A percentile compares a stretch with the other conserved stretches of the same genome.
These are phyloP conservation scores for Asterochloris erici DNA, from an alignment of 139 green algal species.

Conservation along the genomic window DNA sequence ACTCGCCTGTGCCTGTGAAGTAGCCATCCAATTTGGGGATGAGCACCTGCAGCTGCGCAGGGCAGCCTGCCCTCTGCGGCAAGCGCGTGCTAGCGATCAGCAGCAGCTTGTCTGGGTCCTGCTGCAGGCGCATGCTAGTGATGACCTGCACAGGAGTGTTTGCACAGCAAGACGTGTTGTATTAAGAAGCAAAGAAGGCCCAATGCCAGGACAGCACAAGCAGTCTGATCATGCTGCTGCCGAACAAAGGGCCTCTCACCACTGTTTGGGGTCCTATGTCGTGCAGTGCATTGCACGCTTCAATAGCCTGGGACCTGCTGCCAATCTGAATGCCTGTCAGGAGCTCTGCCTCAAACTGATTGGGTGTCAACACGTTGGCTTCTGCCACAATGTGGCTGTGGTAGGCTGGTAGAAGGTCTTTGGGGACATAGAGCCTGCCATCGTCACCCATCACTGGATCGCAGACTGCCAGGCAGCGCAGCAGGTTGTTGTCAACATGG, in stretches of 20 bases:
- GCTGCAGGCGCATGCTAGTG: conserved; percentile 36
- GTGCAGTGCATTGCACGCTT: conserved; percentile 62
- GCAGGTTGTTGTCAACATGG: not conserved
- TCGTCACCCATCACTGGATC: conserved; percentile 95
- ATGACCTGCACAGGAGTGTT: conserved; percentile 37
- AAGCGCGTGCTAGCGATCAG: conserved; percentile 62
- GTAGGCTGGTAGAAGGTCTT: conserved; percentile 74
- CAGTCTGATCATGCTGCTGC: not conserved
- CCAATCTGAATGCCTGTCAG: conserved; percentile 62
- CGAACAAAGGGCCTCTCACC: conserved; percentile 32
- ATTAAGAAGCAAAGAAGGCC: not conserved
- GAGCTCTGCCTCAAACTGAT: conserved; percentile 86
- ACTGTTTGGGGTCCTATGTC: conserved; percentile 65
- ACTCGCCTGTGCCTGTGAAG: conserved; percentile 80
- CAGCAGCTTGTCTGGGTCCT: conserved; percentile 35
- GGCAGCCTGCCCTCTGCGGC: conserved; percentile 36
- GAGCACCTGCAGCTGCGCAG: conserved; percentile 15
- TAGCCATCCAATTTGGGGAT: conserved; percentile 63
- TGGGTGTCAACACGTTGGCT: conserved; percentile 79
- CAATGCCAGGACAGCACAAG: not conserved
- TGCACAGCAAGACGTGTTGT: not conserved
- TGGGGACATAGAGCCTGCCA: conserved; percentile 74
- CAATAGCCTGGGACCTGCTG: conserved; percentile 49
- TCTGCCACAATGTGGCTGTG: conserved; percentile 56
- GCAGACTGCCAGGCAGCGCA: conserved; percentile 62